Evolutionary conservation across 108 stramenopile genomes (phyloP).

Genomic region (Cylindrotheca closterium): DNA sequence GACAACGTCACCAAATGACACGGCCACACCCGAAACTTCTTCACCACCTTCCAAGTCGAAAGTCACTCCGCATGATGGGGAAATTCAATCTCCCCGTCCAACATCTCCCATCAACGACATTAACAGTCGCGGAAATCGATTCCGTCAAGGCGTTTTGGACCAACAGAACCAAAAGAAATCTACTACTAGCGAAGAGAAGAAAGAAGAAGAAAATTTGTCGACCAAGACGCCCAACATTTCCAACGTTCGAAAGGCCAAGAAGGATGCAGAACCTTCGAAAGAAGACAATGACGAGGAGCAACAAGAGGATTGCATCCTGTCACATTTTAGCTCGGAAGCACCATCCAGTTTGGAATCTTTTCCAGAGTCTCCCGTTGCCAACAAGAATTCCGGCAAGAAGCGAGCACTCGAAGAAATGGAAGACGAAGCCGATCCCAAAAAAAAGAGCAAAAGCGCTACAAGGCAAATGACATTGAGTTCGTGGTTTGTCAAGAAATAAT

Average conservation of each 20-base stretch:
- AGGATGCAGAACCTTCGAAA: background rate
- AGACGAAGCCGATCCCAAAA: slow-evolving; percentile 3
- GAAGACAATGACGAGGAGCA: background rate
- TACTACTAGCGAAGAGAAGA: background rate
- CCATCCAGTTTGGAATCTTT: slow-evolving; percentile 32
- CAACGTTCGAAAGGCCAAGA: slow-evolving; percentile 7
- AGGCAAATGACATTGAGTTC: slow-evolving; percentile 26
- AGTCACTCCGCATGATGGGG: slow-evolving; percentile 16
- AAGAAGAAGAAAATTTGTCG: background rate
- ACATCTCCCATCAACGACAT: slow-evolving; percentile 27
- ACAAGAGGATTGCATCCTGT: slow-evolving; percentile 26
- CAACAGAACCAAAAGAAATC: slow-evolving; percentile 4
- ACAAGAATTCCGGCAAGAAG: slow-evolving; percentile 4
- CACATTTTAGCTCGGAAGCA: slow-evolving; percentile 27
- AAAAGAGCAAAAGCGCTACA: background rate
- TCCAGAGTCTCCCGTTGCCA: slow-evolving; percentile 12
- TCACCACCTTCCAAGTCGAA: background rate
- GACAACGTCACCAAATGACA: background rate
- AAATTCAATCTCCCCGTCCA: background rate
- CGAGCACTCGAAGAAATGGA: slow-evolving; percentile 4
- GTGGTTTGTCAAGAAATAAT: slow-evolving; percentile 22
- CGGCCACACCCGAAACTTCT: background rate
- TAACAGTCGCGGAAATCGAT: slow-evolving; percentile 26
- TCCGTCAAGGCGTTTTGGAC: slow-evolving; percentile 19
- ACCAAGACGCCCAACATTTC: slow-evolving; percentile 8